Percentiles rank a stretch among this genome's conserved stretches.
Evolutionary conservation across 2,329 filamentous ascomycete species (phyloP).

Genomic region (Fusarium mundagurra): DNA sequence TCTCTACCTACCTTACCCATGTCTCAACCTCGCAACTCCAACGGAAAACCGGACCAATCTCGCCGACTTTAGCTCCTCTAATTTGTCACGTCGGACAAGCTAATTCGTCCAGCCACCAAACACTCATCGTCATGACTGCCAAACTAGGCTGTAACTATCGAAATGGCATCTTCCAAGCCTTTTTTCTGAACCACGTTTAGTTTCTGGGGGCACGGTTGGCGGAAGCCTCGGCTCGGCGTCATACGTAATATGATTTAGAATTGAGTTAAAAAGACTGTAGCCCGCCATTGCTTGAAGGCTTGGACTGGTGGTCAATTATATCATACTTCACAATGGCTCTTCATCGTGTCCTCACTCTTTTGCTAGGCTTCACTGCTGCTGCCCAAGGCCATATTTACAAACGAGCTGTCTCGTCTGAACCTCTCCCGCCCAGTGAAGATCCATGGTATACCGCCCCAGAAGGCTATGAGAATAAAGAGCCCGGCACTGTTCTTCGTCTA

Average conservation of each 20-base stretch:
- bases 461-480: conserved; percentile 27
- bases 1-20: neutral
- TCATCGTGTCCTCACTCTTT: conserved; percentile 13
- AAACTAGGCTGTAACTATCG: neutral
- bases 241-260: neutral
- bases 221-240: conserved; percentile 3
- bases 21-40: neutral
- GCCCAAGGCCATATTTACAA: conserved; percentile 2
- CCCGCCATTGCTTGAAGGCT: neutral
- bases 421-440: conserved; percentile 34
- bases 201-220: neutral
- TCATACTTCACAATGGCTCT: conserved; percentile 19
- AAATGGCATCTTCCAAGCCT: neutral
- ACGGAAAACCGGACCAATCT: neutral
- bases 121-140: neutral
- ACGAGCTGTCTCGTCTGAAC: neutral
- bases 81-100: neutral
- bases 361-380: conserved; percentile 15
- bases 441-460: conserved; percentile 40
- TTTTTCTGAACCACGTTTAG: neutral
- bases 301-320: neutral
- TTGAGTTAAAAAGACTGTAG: neutral
- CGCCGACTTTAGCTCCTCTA: neutral
- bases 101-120: neutral
- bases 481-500: conserved; percentile 38